Evolutionary conservation across 768 basidiomycete genomes (phyloP), one percentile per base, ranked within the genome.

Genomic region (Tulasnella sp.): DNA sequence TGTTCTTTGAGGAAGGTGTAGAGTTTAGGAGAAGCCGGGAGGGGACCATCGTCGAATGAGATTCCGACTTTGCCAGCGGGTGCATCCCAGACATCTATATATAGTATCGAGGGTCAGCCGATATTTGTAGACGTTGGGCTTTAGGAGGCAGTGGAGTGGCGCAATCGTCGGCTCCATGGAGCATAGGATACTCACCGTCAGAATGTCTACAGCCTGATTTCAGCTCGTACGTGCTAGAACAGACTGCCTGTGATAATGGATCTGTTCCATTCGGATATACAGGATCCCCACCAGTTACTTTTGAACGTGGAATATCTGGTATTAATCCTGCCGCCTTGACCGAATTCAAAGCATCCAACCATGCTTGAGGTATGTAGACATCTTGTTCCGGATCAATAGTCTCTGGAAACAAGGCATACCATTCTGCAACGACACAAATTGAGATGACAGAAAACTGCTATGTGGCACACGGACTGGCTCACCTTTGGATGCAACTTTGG

Each of bases 1-100:
- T 70, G 58, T 27, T 58, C 7, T 32, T 58, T 44, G 24, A 70
- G 56, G 55, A 65, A 69, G 28, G 54, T 53, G 58, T 66, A 63
- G 15, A 71, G 57, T 16, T 47, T 39, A 3, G 48, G 25, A 8
- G 58, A 56, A 3, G 60, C 59, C 0, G 53, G 46, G 4, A 56
- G 54, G 1, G 63, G 63, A 7, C 63, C 62, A 40, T 64, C 63
- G 46, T 64, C 63, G 29, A 60, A 60, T 2, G 40, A 12, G 32
- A 61, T 6, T 63, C 57, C 54, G 60, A 41, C 49, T 25, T 51
- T 57, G 3, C 67, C 67, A 22, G 63, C 61, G 1, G 67, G 66
- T 1, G 69, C 67, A 9, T 66, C 58, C 27, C 54, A 50, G 9
- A 68, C 53, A 47, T 67, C 65, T 29, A 59, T 55, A 35, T 24